Conservation (phyloP, 805 yeast species). For the Jamesozyma rosinii region DNA sequence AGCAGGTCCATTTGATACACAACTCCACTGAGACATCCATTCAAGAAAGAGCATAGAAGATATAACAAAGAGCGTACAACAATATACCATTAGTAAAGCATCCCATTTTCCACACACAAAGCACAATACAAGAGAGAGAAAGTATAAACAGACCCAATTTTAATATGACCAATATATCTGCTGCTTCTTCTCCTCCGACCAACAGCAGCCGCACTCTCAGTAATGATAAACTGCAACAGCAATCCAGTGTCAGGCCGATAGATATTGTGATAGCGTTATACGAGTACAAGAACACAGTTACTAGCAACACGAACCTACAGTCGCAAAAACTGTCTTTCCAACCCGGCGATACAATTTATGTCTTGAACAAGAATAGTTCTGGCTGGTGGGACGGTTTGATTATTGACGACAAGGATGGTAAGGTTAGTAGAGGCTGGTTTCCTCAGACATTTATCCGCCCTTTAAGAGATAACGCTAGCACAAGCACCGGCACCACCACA, state of each 20-base stretch:
- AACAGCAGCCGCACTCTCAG: background rate
- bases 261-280: conserved; percentile 13
- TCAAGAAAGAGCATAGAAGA: background rate
- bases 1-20: background rate
- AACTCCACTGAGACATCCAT: background rate
- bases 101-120: too few species aligned
- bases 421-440: conserved; percentile 69
- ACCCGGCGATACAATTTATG: conserved; percentile 64
- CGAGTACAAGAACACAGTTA: conserved; percentile 4
- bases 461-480: conserved; percentile 4
- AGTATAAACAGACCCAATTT: too few species aligned
- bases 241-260: conserved; percentile 2
- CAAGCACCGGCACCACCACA: background rate
- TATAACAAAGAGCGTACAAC: background rate
- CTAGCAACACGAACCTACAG: conserved; percentile 2
- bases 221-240: background rate
- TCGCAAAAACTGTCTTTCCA: conserved; percentile 14
- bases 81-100: too few species aligned
- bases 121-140: too few species aligned
- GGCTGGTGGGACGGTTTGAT: conserved; percentile 88
- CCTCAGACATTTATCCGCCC: conserved; percentile 46
- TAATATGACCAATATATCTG: background rate
- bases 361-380: conserved; percentile 49
- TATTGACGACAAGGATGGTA: conserved; percentile 18
- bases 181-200: background rate